These are phyloP conservation scores for Zopfia rhizophila DNA, from an alignment of 2,329 filamentous ascomycete species.

Conservation along the genomic window DNA sequence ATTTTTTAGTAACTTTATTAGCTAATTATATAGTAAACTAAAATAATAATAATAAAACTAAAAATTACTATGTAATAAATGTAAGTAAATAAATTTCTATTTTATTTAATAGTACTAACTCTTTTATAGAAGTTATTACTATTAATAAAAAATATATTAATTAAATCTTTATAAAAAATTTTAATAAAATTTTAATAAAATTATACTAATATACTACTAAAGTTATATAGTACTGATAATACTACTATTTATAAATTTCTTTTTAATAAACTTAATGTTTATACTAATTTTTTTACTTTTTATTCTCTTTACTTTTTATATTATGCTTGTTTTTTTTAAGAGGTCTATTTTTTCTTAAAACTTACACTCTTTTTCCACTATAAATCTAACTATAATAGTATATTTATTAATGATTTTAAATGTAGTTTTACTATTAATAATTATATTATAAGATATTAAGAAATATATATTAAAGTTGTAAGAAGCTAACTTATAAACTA, in stretches of 20 bases:
- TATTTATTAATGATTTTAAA: constrained; percentile 1
- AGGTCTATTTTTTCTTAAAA: constrained; percentile 3
- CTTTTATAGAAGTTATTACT: too few relatives aligned
- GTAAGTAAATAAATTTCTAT: too few relatives aligned
- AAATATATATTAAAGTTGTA: neutral
- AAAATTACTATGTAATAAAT: too few relatives aligned
- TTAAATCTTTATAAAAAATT: too few relatives aligned
- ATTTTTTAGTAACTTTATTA: too few relatives aligned
- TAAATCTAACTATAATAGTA: constrained; percentile 8
- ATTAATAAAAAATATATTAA: too few relatives aligned
- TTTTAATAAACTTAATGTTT: constrained; percentile 4
- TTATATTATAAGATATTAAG: constrained; percentile 2
- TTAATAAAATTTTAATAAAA: neutral
- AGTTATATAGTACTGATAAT: constrained; percentile 3
- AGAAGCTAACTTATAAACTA: constrained; percentile 1
- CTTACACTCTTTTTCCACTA: constrained; percentile 5
- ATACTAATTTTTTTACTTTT: constrained; percentile 10
- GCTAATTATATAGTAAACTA: too few relatives aligned
- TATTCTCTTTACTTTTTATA: constrained; percentile 2
- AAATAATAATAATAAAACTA: too few relatives aligned
- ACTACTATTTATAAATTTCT: neutral
- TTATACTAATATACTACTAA: too few relatives aligned
- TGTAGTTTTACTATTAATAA: constrained; percentile 7
- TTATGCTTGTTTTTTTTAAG: neutral
- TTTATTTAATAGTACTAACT: too few relatives aligned